phyloP scores from a whole-genome alignment of 495 filamentous ascomycete species.

The Parathielavia hyrcaniae region DNA sequence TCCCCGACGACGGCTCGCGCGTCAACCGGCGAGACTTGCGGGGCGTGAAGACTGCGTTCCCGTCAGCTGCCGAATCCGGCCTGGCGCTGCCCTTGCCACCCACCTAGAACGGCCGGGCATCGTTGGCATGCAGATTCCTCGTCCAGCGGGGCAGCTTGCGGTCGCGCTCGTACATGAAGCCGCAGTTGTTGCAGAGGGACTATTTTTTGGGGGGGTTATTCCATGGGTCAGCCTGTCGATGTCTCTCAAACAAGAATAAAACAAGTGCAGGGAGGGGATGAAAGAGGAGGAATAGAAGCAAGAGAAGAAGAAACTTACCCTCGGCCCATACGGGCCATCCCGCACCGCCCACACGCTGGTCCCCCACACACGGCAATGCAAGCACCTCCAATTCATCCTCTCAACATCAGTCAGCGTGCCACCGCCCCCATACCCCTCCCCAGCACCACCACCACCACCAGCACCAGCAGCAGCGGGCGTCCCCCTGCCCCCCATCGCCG shows the following conservation, averaged over 20 bases:
- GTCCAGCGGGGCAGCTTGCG: conserved; percentile 78
- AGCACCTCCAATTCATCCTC: conserved; percentile 78
- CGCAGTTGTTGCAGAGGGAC: conserved; percentile 94
- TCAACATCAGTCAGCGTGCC: conserved; percentile 74
- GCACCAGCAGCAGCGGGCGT: conserved; percentile 67
- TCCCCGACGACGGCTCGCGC: conserved; percentile 5
- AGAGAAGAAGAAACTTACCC: conserved; percentile 51
- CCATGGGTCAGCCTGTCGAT: too few relatives aligned
- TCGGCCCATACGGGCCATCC: conserved; percentile 79
- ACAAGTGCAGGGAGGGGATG: background rate
- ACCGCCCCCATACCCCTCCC: conserved; percentile 53
- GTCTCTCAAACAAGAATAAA: background rate
- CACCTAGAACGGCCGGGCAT: conserved; percentile 37
- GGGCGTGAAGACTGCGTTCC: background rate
- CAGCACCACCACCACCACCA: conserved; percentile 53
- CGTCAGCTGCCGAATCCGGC: background rate
- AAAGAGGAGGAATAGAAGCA: background rate
- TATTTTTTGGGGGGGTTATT: too few relatives aligned
- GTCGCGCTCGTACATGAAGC: conserved; percentile 78
- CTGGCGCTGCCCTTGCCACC: conserved; percentile 4
- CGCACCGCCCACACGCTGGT: conserved; percentile 88
- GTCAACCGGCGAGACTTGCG: conserved; percentile 3
- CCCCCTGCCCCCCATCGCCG: conserved; percentile 47
- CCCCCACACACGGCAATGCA: conserved; percentile 84
- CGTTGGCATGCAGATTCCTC: conserved; percentile 59